Conservation (phyloP, 1,284 basidiomycete species). For the Tilletiaria anomala region DNA sequence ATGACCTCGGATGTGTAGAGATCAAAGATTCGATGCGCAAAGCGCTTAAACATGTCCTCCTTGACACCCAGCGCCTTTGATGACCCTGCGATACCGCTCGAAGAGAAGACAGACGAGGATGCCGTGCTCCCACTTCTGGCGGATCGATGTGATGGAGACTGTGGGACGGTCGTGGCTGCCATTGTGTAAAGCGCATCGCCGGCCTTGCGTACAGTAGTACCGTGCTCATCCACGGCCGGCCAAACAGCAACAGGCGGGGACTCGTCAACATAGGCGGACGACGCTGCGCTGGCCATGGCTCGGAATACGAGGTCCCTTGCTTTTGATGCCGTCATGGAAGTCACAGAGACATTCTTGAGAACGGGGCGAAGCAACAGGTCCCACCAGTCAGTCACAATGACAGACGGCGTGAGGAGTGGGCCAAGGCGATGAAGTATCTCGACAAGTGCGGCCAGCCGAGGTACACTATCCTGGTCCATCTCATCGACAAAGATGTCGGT, state of each 20-base stretch:
- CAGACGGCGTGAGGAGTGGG: conserved; percentile 12
- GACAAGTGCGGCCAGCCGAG: background rate
- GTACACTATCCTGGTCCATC: too few species aligned
- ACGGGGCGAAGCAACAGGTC: conserved; percentile 26
- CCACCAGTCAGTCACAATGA: conserved; percentile 31
- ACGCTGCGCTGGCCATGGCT: conserved; percentile 18
- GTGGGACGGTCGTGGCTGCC: background rate
- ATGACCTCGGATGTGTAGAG: background rate
- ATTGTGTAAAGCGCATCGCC: conserved; percentile 19
- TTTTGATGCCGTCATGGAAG: conserved; percentile 12
- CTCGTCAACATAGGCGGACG: conserved; percentile 24
- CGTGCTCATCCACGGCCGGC: background rate
- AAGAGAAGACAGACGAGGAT: background rate
- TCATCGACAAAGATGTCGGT: too few species aligned
- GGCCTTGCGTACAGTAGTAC: conserved; percentile 1
- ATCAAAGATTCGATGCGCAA: background rate
- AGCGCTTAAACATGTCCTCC: background rate
- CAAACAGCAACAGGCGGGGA: conserved; percentile 6
- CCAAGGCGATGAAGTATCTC: conserved; percentile 3
- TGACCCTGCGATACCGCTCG: too few species aligned
- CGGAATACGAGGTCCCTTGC: conserved; percentile 21
- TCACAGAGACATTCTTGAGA: conserved; percentile 15
- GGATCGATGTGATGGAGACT: too few species aligned
- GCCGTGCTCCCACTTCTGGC: background rate
- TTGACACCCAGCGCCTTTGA: too few species aligned